phyloP scores from a whole-genome alignment of 164 flowering plant species.

The Magnolia changhungtana region DNA sequence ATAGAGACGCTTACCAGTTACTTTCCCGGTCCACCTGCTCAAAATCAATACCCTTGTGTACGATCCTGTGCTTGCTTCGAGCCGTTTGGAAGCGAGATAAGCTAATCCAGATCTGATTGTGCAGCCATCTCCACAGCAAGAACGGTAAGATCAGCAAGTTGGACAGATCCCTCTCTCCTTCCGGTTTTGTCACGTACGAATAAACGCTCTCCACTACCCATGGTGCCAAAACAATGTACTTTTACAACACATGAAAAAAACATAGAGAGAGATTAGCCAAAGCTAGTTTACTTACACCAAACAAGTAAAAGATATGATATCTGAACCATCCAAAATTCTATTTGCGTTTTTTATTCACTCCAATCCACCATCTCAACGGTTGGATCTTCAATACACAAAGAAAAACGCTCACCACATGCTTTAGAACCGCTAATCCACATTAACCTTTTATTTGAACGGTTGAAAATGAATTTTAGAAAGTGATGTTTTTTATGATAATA shows the following conservation, averaged over 20 bases:
- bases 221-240: conserved; percentile 52
- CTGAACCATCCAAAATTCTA: too few species aligned
- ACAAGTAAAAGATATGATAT: too few species aligned
- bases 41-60: conserved; percentile 25
- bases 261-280: background rate
- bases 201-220: conserved; percentile 30
- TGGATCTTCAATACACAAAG: too few species aligned
- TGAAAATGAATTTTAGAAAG: too few species aligned
- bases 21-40: conserved; percentile 31
- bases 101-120: conserved; percentile 52
- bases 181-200: conserved; percentile 20
- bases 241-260: background rate
- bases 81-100: conserved; percentile 31
- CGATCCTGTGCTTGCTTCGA: conserved; percentile 24
- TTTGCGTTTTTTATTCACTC: too few species aligned
- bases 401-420: too few species aligned
- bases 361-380: too few species aligned
- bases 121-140: conserved; percentile 38
- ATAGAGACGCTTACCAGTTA: conserved; percentile 17
- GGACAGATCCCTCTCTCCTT: conserved; percentile 28
- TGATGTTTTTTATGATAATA: too few species aligned
- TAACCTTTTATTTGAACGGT: too few species aligned
- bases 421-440: too few species aligned
- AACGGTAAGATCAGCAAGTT: conserved; percentile 33
- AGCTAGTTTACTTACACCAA: too few species aligned